Evolutionary conservation across 441 rosid genomes (phyloP).

Genomic region (Viola pubescens): DNA sequence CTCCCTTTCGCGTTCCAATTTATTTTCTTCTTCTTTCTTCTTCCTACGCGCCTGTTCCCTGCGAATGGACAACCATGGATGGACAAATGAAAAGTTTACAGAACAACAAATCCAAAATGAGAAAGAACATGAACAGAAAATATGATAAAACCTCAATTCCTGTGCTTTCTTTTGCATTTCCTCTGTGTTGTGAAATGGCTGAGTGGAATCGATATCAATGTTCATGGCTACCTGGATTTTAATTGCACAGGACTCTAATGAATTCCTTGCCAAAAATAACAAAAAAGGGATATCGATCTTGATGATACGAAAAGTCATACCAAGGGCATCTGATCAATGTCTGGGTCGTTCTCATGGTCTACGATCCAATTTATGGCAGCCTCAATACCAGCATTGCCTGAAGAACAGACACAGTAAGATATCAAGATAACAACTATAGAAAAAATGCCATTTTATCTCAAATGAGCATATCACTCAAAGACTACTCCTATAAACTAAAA

Average conservation of each 20-base stretch:
- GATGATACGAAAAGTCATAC: slow-evolving; percentile 25
- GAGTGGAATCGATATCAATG: slow-evolving; percentile 59
- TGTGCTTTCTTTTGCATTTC: slow-evolving; percentile 38
- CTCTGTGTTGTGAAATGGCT: slow-evolving; percentile 32
- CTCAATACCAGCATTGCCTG: slow-evolving; percentile 74
- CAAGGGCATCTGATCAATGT: slow-evolving; percentile 79
- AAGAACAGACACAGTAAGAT: slow-evolving; percentile 5
- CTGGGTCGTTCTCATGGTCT: slow-evolving; percentile 85
- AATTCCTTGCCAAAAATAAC: neutral
- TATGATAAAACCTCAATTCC: slow-evolving; percentile 36
- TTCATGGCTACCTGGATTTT: slow-evolving; percentile 46
- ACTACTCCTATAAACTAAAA: neutral
- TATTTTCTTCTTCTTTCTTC: slow-evolving; percentile 48
- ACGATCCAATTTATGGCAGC: slow-evolving; percentile 93
- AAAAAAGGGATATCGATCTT: neutral
- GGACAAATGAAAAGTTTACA: neutral
- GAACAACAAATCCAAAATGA: neutral
- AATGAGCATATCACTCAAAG: neutral
- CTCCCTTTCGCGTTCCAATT: slow-evolving; percentile 46
- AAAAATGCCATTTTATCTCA: no score
- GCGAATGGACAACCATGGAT: slow-evolving; percentile 1
- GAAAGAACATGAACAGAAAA: neutral
- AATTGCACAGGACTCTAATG: neutral
- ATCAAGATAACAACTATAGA: neutral
- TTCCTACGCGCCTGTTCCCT: slow-evolving; percentile 43